Conservation (phyloP, 805 yeast genomes). For the Metschnikowia lochheadii region DNA sequence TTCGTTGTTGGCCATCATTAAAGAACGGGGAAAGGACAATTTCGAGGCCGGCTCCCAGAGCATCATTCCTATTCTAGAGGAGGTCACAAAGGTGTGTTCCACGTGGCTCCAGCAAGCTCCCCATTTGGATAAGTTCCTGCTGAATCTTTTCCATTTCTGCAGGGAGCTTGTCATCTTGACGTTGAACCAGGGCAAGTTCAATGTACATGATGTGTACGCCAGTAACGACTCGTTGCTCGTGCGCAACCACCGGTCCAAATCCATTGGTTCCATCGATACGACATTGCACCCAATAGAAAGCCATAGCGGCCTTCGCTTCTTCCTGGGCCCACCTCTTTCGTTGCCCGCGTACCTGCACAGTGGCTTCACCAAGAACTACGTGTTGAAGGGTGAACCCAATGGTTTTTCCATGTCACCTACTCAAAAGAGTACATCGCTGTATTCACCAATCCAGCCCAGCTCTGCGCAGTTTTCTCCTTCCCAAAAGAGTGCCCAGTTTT, state of each 20-base stretch:
- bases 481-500: not conserved
- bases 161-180: slow-evolving; percentile 12
- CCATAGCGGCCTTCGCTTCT: not conserved
- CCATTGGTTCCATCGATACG: slow-evolving; percentile 7
- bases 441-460: not conserved
- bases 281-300: not conserved
- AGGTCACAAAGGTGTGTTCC: slow-evolving; percentile 13
- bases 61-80: slow-evolving; percentile 8
- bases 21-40: slow-evolving; percentile 5
- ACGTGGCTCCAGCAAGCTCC: slow-evolving; percentile 19
- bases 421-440: not conserved
- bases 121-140: slow-evolving; percentile 14
- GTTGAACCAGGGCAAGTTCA: slow-evolving; percentile 7
- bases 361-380: not conserved
- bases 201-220: slow-evolving; percentile 3
- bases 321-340: not conserved
- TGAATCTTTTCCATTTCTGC: slow-evolving; percentile 15
- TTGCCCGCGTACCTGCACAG: not conserved
- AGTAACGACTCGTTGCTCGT: slow-evolving; percentile 9
- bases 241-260: slow-evolving; percentile 7
- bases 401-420: not conserved
- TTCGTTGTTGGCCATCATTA: slow-evolving; percentile 23
- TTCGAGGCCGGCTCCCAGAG: not conserved
- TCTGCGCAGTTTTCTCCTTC: not conserved
- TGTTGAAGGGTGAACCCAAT: not conserved